These are phyloP conservation scores for Cystodermella granulosa DNA, from an alignment of 1,284 basidiomycete species.

Conservation along the genomic window DNA sequence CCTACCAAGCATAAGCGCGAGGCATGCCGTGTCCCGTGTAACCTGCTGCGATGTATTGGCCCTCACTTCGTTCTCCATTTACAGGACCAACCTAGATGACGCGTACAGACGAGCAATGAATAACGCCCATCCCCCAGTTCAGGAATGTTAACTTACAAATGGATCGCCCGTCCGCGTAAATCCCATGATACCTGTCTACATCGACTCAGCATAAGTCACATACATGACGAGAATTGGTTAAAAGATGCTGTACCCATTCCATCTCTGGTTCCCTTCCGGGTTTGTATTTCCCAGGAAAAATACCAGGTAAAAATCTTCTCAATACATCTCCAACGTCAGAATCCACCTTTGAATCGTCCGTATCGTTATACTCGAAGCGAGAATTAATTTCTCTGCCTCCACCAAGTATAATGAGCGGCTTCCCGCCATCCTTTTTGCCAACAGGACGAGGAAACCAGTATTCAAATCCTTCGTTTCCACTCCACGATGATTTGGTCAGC, in stretches of 20 bases:
- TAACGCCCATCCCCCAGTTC: no score
- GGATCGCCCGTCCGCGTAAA: constrained; percentile 63
- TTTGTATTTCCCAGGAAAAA: constrained; percentile 50
- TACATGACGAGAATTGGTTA: no score
- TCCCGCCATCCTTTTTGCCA: no score
- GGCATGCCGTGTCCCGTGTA: constrained; percentile 81
- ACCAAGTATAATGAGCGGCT: constrained; percentile 69
- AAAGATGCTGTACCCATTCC: constrained; percentile 80
- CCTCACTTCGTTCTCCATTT: constrained; percentile 25
- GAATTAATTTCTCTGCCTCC: constrained; percentile 57
- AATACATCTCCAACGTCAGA: constrained; percentile 46
- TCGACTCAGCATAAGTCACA: not conserved
- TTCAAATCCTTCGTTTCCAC: constrained; percentile 53
- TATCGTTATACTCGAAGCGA: constrained; percentile 48
- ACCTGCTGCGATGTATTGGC: constrained; percentile 73
- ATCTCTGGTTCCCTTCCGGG: constrained; percentile 49
- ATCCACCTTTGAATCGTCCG: constrained; percentile 60
- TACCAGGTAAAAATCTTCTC: constrained; percentile 52
- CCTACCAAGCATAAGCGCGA: constrained; percentile 66
- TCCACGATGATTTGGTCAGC: constrained; percentile 43
- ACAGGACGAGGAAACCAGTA: constrained; percentile 80
- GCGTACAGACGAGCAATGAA: no score
- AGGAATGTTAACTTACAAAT: constrained; percentile 49
- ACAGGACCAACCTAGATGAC: constrained; percentile 21
- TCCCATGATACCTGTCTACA: constrained; percentile 76